phyloP scores from a whole-genome alignment of 148 eudicot species.

The Vaccinium myrtillus region DNA sequence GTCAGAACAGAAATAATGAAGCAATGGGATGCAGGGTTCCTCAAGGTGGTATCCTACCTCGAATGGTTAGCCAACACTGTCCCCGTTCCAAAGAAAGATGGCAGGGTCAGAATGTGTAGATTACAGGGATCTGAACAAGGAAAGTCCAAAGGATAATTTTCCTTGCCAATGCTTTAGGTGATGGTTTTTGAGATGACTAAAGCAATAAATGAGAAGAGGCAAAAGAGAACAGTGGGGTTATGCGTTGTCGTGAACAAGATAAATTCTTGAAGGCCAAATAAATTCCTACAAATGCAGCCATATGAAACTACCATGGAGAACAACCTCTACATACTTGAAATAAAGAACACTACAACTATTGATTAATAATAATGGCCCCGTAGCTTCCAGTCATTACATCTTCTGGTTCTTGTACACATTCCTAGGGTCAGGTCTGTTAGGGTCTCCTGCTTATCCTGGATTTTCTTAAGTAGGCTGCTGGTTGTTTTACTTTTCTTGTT shows the following conservation, averaged over 20 bases:
- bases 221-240: not conserved
- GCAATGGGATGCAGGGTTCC: too few species aligned
- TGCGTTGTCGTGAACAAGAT: not conserved
- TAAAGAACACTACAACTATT: not conserved
- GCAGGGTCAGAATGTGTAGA: too few species aligned
- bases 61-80: too few species aligned
- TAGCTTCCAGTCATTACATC: not conserved
- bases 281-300: slow-evolving; percentile 1
- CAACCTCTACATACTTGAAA: not conserved
- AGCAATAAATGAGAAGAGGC: not conserved
- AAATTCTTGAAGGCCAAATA: not conserved
- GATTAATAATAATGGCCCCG: not conserved
- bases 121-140: too few species aligned
- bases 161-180: not conserved
- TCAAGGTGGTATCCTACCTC: too few species aligned
- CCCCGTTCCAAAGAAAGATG: too few species aligned
- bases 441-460: not conserved
- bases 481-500: not conserved
- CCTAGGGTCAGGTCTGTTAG: not conserved
- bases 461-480: not conserved
- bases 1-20: too few species aligned
- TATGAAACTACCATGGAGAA: not conserved
- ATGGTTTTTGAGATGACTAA: slow-evolving; percentile 3
- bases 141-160: too few species aligned
- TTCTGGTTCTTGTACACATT: not conserved